Percentiles rank a stretch among this genome's conserved stretches.
phyloP scores from a whole-genome alignment of 768 basidiomycete genomes.

The Lactarius sp. region DNA sequence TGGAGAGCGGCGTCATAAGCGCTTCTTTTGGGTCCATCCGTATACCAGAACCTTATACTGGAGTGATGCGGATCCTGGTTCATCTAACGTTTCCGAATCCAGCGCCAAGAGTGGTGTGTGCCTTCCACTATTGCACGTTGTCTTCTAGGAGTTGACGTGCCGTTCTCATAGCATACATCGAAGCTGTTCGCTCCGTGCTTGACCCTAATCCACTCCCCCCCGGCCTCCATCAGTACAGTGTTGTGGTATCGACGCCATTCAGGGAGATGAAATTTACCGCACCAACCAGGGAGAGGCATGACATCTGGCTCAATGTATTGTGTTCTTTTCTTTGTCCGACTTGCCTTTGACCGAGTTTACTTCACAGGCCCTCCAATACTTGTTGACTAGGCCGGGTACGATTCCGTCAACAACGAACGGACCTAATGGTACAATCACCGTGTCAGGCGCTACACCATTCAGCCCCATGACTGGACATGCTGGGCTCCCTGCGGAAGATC shows the following conservation, averaged over 20 bases:
- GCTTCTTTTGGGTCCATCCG: slow-evolving; percentile 99
- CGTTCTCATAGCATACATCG: slow-evolving; percentile 71
- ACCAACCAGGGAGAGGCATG: slow-evolving; percentile 89
- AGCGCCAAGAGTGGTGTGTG: slow-evolving; percentile 94
- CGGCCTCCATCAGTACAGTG: slow-evolving; percentile 87
- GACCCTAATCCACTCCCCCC: slow-evolving; percentile 97
- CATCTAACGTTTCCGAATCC: slow-evolving; percentile 80
- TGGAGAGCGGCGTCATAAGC: slow-evolving; percentile 82
- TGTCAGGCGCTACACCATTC: slow-evolving; percentile 26
- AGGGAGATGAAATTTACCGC: slow-evolving; percentile 99
- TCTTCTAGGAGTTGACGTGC: background rate
- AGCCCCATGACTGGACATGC: slow-evolving; percentile 31
- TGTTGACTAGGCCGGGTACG: slow-evolving; percentile 66
- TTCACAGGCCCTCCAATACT: slow-evolving; percentile 81
- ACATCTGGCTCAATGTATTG: slow-evolving; percentile 90
- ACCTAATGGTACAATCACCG: slow-evolving; percentile 6
- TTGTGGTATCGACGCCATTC: slow-evolving; percentile 87
- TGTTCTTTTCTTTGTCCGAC: slow-evolving; percentile 18
- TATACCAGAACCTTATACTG: slow-evolving; percentile 98
- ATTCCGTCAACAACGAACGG: slow-evolving; percentile 29
- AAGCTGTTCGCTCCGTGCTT: slow-evolving; percentile 84
- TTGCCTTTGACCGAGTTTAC: slow-evolving; percentile 18
- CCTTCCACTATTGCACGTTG: slow-evolving; percentile 6
- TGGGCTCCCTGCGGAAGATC: slow-evolving; percentile 36
- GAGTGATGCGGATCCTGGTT: slow-evolving; percentile 92